Conservation (phyloP, 1,284 basidiomycete genomes). For the Xanthoconium separans region DNA sequence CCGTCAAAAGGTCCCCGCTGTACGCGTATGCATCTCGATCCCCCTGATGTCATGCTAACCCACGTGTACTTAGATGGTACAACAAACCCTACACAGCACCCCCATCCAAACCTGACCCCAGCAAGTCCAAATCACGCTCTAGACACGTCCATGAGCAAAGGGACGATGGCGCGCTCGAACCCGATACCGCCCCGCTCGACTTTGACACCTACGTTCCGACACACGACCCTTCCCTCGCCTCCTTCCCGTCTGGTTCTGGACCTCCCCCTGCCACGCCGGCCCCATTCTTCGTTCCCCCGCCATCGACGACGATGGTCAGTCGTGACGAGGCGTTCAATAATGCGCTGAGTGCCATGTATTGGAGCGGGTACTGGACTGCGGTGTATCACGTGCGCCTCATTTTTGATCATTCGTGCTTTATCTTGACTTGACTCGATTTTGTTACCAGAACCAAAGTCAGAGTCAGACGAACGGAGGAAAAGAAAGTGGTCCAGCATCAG, state of each 20-base stretch:
- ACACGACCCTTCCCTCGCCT: conserved; percentile 56
- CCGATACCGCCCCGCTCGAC: conserved; percentile 60
- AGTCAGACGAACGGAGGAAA: conserved; percentile 11
- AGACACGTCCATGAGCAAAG: conserved; percentile 1
- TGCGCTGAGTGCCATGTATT: conserved; percentile 75
- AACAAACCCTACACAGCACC: conserved; percentile 54
- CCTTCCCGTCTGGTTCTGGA: conserved; percentile 22
- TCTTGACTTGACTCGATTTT: neutral
- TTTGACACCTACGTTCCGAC: conserved; percentile 68
- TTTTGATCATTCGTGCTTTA: neutral
- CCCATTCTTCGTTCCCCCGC: conserved; percentile 28
- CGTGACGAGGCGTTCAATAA: conserved; percentile 74
- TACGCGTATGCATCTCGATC: conserved; percentile 35
- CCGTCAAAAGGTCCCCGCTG: conserved; percentile 69
- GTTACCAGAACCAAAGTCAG: conserved; percentile 20
- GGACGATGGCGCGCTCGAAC: conserved; percentile 10
- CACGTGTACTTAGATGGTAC: conserved; percentile 58
- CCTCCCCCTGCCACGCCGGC: conserved; percentile 11
- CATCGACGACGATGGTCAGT: conserved; percentile 42
- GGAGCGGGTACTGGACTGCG: conserved; percentile 82
- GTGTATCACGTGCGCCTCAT: conserved; percentile 63
- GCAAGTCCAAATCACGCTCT: conserved; percentile 7
- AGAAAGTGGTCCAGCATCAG: conserved; percentile 15
- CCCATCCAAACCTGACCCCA: neutral
- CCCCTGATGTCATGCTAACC: neutral